Conservation (phyloP, 768 basidiomycete species). For the Macrolepiota albuminosa region DNA sequence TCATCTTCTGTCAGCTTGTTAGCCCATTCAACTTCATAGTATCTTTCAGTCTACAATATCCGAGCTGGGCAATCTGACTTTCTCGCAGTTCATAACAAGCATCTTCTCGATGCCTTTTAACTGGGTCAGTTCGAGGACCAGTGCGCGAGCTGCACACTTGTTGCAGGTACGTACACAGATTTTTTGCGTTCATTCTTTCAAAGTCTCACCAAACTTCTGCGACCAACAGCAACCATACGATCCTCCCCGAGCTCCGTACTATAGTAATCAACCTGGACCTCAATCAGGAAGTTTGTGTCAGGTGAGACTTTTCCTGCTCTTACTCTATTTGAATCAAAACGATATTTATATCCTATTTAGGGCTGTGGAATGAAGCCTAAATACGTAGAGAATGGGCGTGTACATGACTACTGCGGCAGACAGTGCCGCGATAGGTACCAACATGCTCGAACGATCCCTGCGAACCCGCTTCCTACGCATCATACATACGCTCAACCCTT, state of each 20-base stretch:
- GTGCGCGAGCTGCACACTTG: too few relatives aligned
- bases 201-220: background rate
- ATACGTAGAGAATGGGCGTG: background rate
- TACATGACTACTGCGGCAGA: too few relatives aligned
- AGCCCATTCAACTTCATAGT: background rate
- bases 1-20: background rate
- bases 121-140: too few relatives aligned
- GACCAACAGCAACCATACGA: background rate
- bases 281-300: background rate
- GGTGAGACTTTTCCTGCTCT: background rate
- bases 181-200: background rate
- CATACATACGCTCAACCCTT: too few relatives aligned
- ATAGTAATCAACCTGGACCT: too few relatives aligned
- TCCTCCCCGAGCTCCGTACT: background rate
- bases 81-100: background rate
- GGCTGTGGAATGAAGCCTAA: constrained; percentile 1
- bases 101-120: background rate
- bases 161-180: background rate
- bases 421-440: too few relatives aligned
- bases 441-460: too few relatives aligned
- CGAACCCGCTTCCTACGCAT: too few relatives aligned
- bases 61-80: background rate
- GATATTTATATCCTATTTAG: background rate
- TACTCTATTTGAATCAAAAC: background rate
- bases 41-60: too few relatives aligned